Evolutionary conservation across 1,139 yeast species (phyloP).

Genomic region (Oligophagozyma castellii): DNA sequence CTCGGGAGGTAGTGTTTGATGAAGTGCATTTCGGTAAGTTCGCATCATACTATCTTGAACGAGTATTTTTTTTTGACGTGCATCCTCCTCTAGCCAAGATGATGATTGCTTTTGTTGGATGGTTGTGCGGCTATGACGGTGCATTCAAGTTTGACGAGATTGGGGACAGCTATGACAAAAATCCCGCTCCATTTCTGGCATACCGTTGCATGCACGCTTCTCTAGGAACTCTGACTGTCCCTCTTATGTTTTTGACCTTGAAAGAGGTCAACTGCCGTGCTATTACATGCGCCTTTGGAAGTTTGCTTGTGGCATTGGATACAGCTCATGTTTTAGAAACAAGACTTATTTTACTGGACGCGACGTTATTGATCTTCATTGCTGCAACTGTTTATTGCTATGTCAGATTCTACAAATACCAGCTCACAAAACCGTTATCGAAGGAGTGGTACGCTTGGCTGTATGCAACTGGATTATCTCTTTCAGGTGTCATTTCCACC

Average conservation of each 20-base stretch:
- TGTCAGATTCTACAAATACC: conserved; percentile 62
- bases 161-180: conserved; percentile 64
- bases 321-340: conserved; percentile 91
- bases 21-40: conserved; percentile 97
- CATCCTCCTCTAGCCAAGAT: conserved; percentile 98
- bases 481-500: conserved; percentile 85
- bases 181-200: conserved; percentile 82
- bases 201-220: conserved; percentile 73
- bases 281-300: conserved; percentile 66
- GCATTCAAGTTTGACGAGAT: conserved; percentile 80
- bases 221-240: conserved; percentile 72
- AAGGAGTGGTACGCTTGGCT: conserved; percentile 83
- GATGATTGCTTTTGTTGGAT: conserved; percentile 82
- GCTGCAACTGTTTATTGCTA: conserved; percentile 70
- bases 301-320: conserved; percentile 71
- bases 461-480: conserved; percentile 62
- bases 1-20: conserved; percentile 87
- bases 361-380: conserved; percentile 70
- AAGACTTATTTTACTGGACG: conserved; percentile 79
- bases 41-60: conserved; percentile 73
- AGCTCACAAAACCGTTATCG: conserved; percentile 49
- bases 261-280: conserved; percentile 73
- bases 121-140: conserved; percentile 80
- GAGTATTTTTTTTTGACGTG: conserved; percentile 84
- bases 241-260: conserved; percentile 68